Percentiles rank a stretch among this genome's conserved stretches.
These are phyloP conservation scores for Boletus reticulatus DNA, from an alignment of 768 basidiomycete species.

Conservation along the genomic window DNA sequence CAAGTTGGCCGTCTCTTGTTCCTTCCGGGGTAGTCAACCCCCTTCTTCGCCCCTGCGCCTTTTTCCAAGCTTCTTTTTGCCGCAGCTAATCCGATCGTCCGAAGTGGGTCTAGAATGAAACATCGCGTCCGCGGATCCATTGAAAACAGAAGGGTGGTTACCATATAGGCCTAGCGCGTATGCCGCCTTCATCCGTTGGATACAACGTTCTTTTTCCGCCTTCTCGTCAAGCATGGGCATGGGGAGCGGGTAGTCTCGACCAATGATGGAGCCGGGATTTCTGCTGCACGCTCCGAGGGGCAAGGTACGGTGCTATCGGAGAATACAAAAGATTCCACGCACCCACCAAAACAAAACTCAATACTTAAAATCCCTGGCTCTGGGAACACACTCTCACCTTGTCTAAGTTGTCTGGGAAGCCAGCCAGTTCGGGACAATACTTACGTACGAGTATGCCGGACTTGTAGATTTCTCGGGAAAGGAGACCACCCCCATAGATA, in stretches of 20 bases:
- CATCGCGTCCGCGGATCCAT: slow-evolving; percentile 28
- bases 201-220: slow-evolving; percentile 14
- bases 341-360: slow-evolving; percentile 14
- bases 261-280: slow-evolving; percentile 4
- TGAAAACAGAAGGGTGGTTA: slow-evolving; percentile 11
- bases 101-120: slow-evolving; percentile 13
- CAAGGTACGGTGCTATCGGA: background rate
- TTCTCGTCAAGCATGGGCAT: slow-evolving; percentile 14
- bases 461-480: slow-evolving; percentile 18
- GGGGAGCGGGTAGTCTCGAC: slow-evolving; percentile 8
- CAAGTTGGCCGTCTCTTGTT: slow-evolving; percentile 6
- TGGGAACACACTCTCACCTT: slow-evolving; percentile 21
- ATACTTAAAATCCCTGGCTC: slow-evolving; percentile 14
- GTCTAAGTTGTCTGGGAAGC: slow-evolving; percentile 27
- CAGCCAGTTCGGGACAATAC: slow-evolving; percentile 9
- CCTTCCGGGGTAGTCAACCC: slow-evolving; percentile 10
- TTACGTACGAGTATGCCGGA: slow-evolving; percentile 25
- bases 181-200: slow-evolving; percentile 7
- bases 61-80: slow-evolving; percentile 20
- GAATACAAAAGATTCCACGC: background rate
- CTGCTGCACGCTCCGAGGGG: background rate
- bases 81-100: slow-evolving; percentile 25
- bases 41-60: slow-evolving; percentile 13
- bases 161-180: slow-evolving; percentile 16
- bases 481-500: slow-evolving; percentile 19